Conservation (phyloP, 441 rosid species). For the Caryocar brasiliense region DNA sequence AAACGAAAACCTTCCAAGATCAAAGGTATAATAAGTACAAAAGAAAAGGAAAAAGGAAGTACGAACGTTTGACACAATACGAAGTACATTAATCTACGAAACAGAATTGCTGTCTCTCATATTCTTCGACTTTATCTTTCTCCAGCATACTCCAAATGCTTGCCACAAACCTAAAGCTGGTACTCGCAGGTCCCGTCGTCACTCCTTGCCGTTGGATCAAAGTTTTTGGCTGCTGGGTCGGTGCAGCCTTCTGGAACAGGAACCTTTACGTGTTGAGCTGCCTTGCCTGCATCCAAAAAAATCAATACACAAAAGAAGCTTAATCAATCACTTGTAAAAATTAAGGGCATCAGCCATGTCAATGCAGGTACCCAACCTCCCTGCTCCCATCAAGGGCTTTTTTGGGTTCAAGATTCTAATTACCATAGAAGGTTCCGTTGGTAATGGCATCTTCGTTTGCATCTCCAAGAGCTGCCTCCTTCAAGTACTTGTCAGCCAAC, state of each 20-base stretch:
- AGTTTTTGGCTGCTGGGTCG: constrained; percentile 31
- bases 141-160: neutral
- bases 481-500: constrained; percentile 80
- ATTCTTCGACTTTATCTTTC: neutral
- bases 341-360: too few relatives aligned
- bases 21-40: too few relatives aligned
- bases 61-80: neutral
- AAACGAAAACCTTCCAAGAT: too few relatives aligned
- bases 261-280: constrained; percentile 36
- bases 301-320: neutral
- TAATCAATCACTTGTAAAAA: neutral
- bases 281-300: constrained; percentile 31
- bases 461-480: constrained; percentile 61
- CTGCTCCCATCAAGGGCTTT: constrained; percentile 1
- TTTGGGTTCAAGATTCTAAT: constrained; percentile 13
- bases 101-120: neutral
- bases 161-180: neutral
- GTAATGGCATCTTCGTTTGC: constrained; percentile 40
- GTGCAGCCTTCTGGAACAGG: constrained; percentile 51
- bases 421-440: constrained; percentile 38
- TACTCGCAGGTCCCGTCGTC: constrained; percentile 35
- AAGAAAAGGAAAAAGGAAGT: neutral
- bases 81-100: neutral
- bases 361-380: too few relatives aligned
- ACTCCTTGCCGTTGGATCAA: constrained; percentile 41